Evolutionary conservation across 2,329 filamentous ascomycete species (phyloP), one percentile per base, ranked within the genome.

Genomic region (Ophiostoma montium): DNA sequence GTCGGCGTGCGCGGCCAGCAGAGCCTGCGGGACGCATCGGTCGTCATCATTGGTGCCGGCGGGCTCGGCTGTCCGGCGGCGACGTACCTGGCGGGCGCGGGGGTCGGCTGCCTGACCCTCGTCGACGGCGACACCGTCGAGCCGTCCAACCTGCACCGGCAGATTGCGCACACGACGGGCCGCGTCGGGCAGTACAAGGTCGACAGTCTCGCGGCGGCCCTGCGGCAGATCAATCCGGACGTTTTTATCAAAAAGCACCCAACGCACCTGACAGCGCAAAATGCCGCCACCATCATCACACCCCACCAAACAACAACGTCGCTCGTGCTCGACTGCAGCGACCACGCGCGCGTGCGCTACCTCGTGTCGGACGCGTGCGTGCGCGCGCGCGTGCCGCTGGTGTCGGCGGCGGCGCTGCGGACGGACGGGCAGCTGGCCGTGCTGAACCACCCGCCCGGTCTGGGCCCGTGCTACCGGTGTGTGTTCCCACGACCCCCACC

Each of bases 51-150:
- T 21, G 92, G 92, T 11, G 82, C 86, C 2, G 92, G 92, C 6
- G 92, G 92, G 0, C 69, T 98, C 12, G 92, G 92, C 11, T 96
- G 87, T 61, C 92, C 92, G 11, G 88, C 92, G 12, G 86, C 89
- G 1, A 76, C 85, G n/a, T 98, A 98, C 61, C 76, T 98, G 1
- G 86, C 88, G 10, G 90, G 87, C 19, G 85, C 92, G 1, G 92
- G 92, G 0, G 75, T 95, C 1, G 88, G 89, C 9, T 84, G 74
- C 0, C 65, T 98, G 16, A 89, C 90, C 0, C 69, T 98, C 8
- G 77, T 92, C 21, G 92, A 98, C 61, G 88, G 84, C 3, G 92
- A 98, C 64, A 71, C 71, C 0, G 90, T 98, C 30, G 92, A 96
- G 61, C 68, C 74, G 15, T 95, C 88, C 27, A 98, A 98, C 61